phyloP scores from a whole-genome alignment of 352 stramenopile species.

The Globisporangium cederbergense region DNA sequence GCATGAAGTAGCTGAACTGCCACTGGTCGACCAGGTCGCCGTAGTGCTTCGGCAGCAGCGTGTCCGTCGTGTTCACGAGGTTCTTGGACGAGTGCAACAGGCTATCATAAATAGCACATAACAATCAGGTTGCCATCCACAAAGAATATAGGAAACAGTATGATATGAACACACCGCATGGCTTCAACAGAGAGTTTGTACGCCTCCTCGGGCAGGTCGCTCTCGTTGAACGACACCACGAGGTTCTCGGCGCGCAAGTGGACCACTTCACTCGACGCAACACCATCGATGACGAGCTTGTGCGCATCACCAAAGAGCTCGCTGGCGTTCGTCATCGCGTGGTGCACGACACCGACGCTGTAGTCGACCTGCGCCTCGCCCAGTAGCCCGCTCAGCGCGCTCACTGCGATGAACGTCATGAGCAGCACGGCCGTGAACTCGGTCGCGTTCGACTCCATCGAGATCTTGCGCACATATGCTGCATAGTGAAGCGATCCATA shows the following conservation, averaged over 20 bases:
- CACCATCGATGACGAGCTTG: conserved; percentile 26
- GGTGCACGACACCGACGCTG: conserved; percentile 63
- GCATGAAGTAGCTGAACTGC: conserved; percentile 75
- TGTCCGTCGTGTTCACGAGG: conserved; percentile 43
- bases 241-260: conserved; percentile 50
- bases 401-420: conserved; percentile 72
- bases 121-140: not conserved
- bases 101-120: conserved; percentile 12
- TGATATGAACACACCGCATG: conserved; percentile 27
- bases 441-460: conserved; percentile 45
- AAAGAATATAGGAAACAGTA: not conserved
- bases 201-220: conserved; percentile 53
- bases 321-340: conserved; percentile 75
- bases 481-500: not conserved
- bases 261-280: conserved; percentile 35
- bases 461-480: conserved; percentile 42
- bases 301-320: conserved; percentile 45
- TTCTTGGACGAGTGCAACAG: conserved; percentile 57
- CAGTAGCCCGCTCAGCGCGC: conserved; percentile 60
- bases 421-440: conserved; percentile 73
- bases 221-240: conserved; percentile 70
- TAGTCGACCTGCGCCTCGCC: conserved; percentile 83
- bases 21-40: conserved; percentile 49
- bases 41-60: conserved; percentile 59
- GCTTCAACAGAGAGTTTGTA: conserved; percentile 65